Percentiles rank a stretch among this genome's conserved stretches.
Conservation (phyloP, 2,329 filamentous ascomycete genomes). For the Grosmannia clavigera region DNA sequence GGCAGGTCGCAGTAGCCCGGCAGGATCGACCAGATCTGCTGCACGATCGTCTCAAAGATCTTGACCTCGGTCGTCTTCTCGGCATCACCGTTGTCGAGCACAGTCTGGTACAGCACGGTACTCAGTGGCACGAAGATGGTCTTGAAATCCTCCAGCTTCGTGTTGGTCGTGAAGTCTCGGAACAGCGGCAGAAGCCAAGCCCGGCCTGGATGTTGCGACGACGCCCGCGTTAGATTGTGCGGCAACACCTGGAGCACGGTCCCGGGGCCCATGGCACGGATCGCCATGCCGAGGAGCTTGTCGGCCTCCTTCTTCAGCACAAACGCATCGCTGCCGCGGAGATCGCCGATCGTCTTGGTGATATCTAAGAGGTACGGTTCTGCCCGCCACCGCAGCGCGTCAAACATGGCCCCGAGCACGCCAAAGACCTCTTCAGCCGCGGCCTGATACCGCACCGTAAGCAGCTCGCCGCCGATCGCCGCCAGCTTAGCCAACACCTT, state of each 20-base stretch:
- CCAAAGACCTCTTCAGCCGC: conserved; percentile 94
- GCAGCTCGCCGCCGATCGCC: conserved; percentile 56
- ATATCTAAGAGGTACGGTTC: conserved; percentile 66
- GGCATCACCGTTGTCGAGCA: conserved; percentile 66
- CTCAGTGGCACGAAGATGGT: conserved; percentile 79
- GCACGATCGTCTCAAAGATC: conserved; percentile 91
- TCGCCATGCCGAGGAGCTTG: conserved; percentile 73
- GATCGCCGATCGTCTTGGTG: conserved; percentile 69
- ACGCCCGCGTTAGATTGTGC: conserved; percentile 69
- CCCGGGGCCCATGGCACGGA: conserved; percentile 82
- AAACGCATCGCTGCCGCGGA: conserved; percentile 80
- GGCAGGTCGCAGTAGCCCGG: conserved; percentile 93
- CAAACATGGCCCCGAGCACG: conserved; percentile 76
- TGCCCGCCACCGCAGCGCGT: conserved; percentile 73
- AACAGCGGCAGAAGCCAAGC: conserved; percentile 93
- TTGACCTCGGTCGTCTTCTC: conserved; percentile 95
- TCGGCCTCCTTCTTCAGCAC: conserved; percentile 91
- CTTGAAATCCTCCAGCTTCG: conserved; percentile 73
- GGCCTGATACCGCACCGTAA: conserved; percentile 83
- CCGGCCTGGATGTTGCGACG: conserved; percentile 65
- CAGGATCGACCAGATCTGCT: conserved; percentile 88
- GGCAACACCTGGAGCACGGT: conserved; percentile 72
- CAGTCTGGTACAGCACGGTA: conserved; percentile 76
- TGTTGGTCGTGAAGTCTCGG: conserved; percentile 81
- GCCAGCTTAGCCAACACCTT: conserved; percentile 76